These are phyloP conservation scores for Irineochytrium annulatum DNA, from an alignment of 192 early-diverging fungal species.

Conservation along the genomic window DNA sequence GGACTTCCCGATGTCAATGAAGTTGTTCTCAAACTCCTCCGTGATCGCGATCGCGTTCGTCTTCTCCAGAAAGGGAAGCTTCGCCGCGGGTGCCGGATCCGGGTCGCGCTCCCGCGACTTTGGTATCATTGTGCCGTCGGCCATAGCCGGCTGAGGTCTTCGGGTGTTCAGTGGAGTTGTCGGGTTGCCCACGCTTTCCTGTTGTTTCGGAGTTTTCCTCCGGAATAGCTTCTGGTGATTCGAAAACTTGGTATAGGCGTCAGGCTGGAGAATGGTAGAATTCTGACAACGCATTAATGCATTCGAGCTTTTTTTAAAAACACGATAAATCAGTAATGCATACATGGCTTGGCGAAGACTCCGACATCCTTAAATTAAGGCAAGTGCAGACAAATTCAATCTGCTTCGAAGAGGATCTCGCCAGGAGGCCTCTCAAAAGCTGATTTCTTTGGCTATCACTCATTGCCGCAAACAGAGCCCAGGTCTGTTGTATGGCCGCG, in stretches of 20 bases:
- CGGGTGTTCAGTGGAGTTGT: neutral
- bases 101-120: neutral
- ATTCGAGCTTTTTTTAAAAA: neutral
- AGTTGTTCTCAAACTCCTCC: no score
- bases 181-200: neutral
- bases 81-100: no score
- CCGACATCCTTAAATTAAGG: slow-evolving; percentile 39
- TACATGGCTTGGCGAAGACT: slow-evolving; percentile 20
- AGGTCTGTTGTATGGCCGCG: slow-evolving; percentile 42
- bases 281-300: neutral
- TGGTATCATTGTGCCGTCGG: neutral
- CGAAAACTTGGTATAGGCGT: slow-evolving; percentile 20
- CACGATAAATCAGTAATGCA: neutral
- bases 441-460: slow-evolving; percentile 40
- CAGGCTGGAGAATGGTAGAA: slow-evolving; percentile 15
- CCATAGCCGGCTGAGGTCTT: neutral
- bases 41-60: no score
- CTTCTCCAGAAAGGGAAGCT: no score
- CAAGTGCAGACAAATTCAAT: slow-evolving; percentile 42
- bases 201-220: neutral
- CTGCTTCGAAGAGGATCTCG: slow-evolving; percentile 36
- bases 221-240: slow-evolving; percentile 1
- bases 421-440: slow-evolving; percentile 43
- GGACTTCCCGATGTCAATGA: no score
- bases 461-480: slow-evolving; percentile 42